These are phyloP conservation scores for Pulchroboletus neoregius DNA, from an alignment of 1,284 basidiomycete species.

Conservation along the genomic window DNA sequence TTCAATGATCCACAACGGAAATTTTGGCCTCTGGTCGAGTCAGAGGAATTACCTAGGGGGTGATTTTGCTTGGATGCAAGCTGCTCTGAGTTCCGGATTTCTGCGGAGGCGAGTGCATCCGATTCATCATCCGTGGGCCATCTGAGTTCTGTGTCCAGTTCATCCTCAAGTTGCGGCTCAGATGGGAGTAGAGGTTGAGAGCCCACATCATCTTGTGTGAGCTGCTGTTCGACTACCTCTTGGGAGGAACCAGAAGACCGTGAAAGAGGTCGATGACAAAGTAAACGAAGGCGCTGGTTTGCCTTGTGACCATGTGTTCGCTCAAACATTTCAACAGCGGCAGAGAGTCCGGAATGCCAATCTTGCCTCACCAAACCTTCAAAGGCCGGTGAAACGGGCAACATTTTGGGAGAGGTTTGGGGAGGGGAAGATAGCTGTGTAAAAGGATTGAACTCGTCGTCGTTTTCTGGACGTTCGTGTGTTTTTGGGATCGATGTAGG, in stretches of 20 bases:
- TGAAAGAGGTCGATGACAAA: slow-evolving; percentile 13
- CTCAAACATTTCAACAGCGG: slow-evolving; percentile 22
- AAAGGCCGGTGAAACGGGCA: slow-evolving; percentile 35
- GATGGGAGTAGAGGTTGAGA: slow-evolving; percentile 4
- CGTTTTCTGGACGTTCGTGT: not conserved
- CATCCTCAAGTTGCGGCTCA: slow-evolving; percentile 4
- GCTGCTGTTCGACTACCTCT: slow-evolving; percentile 31
- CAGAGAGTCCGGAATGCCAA: slow-evolving; percentile 8
- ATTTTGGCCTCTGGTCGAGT: slow-evolving; percentile 11
- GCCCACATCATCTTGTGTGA: slow-evolving; percentile 25
- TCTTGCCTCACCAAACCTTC: slow-evolving; percentile 18
- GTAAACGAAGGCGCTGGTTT: slow-evolving; percentile 4
- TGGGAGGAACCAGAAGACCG: slow-evolving; percentile 29
- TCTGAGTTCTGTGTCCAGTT: slow-evolving; percentile 21
- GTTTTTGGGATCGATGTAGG: not conserved
- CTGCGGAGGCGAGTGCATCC: not conserved
- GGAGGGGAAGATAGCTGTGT: slow-evolving; percentile 33
- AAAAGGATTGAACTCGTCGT: slow-evolving; percentile 15
- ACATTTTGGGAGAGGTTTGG: slow-evolving; percentile 13
- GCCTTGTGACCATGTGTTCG: slow-evolving; percentile 9
- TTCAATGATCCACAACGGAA: slow-evolving; percentile 26
- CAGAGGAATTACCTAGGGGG: not conserved
- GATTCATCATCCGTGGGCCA: slow-evolving; percentile 30
- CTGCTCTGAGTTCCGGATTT: not conserved
- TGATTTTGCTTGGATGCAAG: not conserved